These are phyloP conservation scores for Fusarium sp. DNA, from an alignment of 2,329 filamentous ascomycete genomes.

Conservation along the genomic window DNA sequence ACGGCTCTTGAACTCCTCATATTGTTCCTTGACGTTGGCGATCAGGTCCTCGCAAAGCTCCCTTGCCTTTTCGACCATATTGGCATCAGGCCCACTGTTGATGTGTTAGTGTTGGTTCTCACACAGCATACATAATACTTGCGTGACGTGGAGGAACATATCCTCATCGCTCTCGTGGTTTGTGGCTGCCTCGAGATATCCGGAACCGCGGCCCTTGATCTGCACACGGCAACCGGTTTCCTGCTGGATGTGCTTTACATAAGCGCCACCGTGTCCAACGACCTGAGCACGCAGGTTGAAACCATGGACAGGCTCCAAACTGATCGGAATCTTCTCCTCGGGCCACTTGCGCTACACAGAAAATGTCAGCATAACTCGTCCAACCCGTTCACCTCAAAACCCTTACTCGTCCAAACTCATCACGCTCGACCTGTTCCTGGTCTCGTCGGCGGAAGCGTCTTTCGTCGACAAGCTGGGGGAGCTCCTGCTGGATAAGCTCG, in stretches of 20 bases:
- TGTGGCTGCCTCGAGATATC: constrained; percentile 91
- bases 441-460: constrained; percentile 89
- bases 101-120: constrained; percentile 50
- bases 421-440: constrained; percentile 83
- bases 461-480: constrained; percentile 95
- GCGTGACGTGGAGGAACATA: constrained; percentile 98
- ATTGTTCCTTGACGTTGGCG: constrained; percentile 86
- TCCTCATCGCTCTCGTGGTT: constrained; percentile 92
- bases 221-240: constrained; percentile 96
- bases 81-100: constrained; percentile 83
- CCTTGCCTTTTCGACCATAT: constrained; percentile 88
- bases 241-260: constrained; percentile 98
- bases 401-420: constrained; percentile 88
- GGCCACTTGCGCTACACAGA: constrained; percentile 93
- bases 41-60: constrained; percentile 90
- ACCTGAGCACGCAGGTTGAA: constrained; percentile 98
- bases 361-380: constrained; percentile 28
- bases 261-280: constrained; percentile 91
- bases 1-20: constrained; percentile 89
- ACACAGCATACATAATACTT: constrained; percentile 52
- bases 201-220: constrained; percentile 96
- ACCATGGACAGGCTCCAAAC: constrained; percentile 88
- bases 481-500: constrained; percentile 94
- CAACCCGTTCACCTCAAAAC: not conserved
- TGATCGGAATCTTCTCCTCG: constrained; percentile 92